Evolutionary conservation across 495 filamentous ascomycete genomes (phyloP), one percentile per base, ranked within the genome.

Genomic region (Penicillium cataractarum): DNA sequence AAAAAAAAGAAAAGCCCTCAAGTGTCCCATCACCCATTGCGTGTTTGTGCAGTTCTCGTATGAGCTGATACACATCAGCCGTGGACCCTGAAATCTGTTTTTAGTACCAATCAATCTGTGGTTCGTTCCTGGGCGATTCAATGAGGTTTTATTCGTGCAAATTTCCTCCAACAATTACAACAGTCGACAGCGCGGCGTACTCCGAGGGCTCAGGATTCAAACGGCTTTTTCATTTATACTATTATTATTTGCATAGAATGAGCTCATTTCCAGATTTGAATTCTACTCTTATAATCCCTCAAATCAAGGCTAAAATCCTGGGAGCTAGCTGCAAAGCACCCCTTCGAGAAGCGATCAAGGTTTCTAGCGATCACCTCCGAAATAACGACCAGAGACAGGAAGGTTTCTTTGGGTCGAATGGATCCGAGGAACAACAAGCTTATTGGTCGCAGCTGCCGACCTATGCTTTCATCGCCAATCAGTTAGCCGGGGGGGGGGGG

Each of bases 21-120:
- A 60, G 37, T 19, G 57, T 44, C 56, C 27, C 44, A 64, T 64
- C 48, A n/a, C n/a, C 55, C 60, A 24, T 46, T 46, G 21, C 21
- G 42, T 46, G 56, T 55, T 55, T 57, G 55, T 65, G 57, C 57
- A 57, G 48, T 55, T 29, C 51, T 65, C 37, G 62, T 61, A 35
- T 58, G 35, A 57, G 35, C 44, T 58, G 58, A 44, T 54, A 65
- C 65, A 65, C 56, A 58, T 63, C 61, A 57, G 35, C 44, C 70
- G 64, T 73, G 70, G 65, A 73, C 70, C 70, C 68, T 68, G 70
- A 68, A 66, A 12, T 68, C 70, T 72, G 70, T 72, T 72, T 73
- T 73, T 71, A 73, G 70, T 26, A 69, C 35, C 50, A 65, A 62
- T 64, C 55, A 67, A 68, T 59, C 57, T 51, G 57, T 70, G 65